These are phyloP conservation scores for Hymenoscyphus scutula DNA, from an alignment of 2,329 filamentous ascomycete genomes.

Conservation along the genomic window DNA sequence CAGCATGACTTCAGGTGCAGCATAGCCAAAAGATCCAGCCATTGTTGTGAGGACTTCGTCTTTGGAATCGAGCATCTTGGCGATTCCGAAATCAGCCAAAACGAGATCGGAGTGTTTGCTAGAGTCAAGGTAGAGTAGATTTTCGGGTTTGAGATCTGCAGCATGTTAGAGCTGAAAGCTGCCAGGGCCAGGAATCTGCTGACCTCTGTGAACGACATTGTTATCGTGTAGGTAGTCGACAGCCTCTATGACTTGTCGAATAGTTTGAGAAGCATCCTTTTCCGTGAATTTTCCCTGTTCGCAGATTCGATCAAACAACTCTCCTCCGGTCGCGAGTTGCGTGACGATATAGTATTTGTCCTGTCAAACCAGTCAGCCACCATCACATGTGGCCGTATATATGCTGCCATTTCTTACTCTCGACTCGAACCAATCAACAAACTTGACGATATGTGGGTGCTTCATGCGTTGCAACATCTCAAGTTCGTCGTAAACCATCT, in stretches of 20 bases:
- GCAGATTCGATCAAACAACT: constrained; percentile 97
- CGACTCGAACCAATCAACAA: constrained; percentile 99
- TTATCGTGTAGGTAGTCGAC: constrained; percentile 93
- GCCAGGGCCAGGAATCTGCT: not conserved
- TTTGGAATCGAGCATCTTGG: constrained; percentile 91
- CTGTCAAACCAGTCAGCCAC: constrained; percentile 44
- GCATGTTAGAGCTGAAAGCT: constrained; percentile 21
- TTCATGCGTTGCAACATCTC: constrained; percentile 87
- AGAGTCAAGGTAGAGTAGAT: constrained; percentile 86
- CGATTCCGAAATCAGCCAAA: constrained; percentile 95
- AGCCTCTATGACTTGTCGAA: constrained; percentile 87
- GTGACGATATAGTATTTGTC: constrained; percentile 99
- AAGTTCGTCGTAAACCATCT: constrained; percentile 98
- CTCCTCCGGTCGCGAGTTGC: constrained; percentile 89
- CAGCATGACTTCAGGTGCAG: constrained; percentile 96
- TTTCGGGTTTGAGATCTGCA: constrained; percentile 94
- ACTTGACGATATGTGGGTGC: constrained; percentile 94
- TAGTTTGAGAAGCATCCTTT: constrained; percentile 88
- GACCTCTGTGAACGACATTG: constrained; percentile 93
- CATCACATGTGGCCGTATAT: not conserved
- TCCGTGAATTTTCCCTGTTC: constrained; percentile 98
- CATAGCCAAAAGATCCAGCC: constrained; percentile 98
- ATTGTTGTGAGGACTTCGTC: constrained; percentile 94
- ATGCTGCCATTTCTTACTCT: constrained; percentile 57
- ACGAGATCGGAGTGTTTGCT: constrained; percentile 80